phyloP scores from a whole-genome alignment of 306 rosid species.

The Fagus crenata region DNA sequence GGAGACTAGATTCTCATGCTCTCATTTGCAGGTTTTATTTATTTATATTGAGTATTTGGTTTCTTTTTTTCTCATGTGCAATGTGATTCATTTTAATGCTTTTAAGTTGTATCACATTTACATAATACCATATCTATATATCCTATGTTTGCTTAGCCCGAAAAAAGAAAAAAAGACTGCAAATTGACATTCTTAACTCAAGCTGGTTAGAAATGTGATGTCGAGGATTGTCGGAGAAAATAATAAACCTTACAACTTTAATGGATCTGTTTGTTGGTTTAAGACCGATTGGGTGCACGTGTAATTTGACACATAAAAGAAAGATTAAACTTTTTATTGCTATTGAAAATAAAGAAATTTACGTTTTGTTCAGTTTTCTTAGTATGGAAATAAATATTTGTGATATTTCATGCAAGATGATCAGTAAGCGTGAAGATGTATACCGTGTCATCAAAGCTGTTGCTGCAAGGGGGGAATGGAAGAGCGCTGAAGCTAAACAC shows the following conservation, averaged over 20 bases:
- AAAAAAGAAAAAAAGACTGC: neutral
- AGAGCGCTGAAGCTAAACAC: conserved; percentile 63
- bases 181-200: neutral
- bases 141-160: neutral
- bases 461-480: conserved; percentile 68
- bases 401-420: conserved; percentile 36
- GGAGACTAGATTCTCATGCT: conserved; percentile 76
- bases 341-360: neutral
- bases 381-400: conserved; percentile 30
- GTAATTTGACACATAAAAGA: neutral
- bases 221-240: neutral
- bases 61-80: conserved; percentile 9
- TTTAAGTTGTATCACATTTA: no score
- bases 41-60: neutral
- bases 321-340: no score
- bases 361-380: conserved; percentile 1
- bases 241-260: neutral
- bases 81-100: neutral
- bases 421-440: conserved; percentile 86
- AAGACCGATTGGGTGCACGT: neutral
- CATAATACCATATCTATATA: no score
- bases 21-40: conserved; percentile 68
- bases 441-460: conserved; percentile 77
- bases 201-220: neutral
- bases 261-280: neutral